A percentile compares a stretch with the other conserved stretches of the same genome.
These are phyloP conservation scores for Diaporthe citri DNA, from an alignment of 2,329 filamentous ascomycete genomes.

Conservation along the genomic window DNA sequence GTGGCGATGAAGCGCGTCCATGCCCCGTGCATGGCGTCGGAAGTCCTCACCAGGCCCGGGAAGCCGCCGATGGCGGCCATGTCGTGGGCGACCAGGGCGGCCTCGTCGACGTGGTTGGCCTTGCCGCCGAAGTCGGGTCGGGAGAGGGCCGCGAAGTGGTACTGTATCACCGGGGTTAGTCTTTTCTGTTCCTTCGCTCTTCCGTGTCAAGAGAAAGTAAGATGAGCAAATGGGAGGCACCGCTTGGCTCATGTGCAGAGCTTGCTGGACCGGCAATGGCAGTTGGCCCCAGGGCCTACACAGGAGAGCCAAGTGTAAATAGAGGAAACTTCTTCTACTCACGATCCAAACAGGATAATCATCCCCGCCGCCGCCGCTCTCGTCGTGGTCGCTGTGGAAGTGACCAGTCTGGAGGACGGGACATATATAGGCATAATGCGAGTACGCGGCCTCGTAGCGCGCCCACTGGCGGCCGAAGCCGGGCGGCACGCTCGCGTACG, in stretches of 20 bases:
- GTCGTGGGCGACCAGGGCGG: slow-evolving; percentile 58
- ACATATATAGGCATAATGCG: slow-evolving; percentile 74
- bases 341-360: slow-evolving; percentile 22
- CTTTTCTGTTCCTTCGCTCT: slow-evolving; percentile 42
- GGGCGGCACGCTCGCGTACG: slow-evolving; percentile 54
- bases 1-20: slow-evolving; percentile 55
- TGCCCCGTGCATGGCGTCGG: slow-evolving; percentile 57
- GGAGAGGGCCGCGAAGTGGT: slow-evolving; percentile 66
- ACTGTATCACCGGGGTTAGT: slow-evolving; percentile 53
- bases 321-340: background rate
- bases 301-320: fast-evolving
- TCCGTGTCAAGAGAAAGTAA: background rate
- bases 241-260: slow-evolving; percentile 9
- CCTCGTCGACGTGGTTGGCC: slow-evolving; percentile 63
- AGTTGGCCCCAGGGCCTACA: background rate
- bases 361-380: background rate
- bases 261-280: no score
- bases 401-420: slow-evolving; percentile 72
- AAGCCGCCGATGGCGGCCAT: slow-evolving; percentile 48
- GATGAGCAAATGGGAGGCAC: slow-evolving; percentile 50
- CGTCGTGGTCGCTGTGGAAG: slow-evolving; percentile 44
- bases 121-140: slow-evolving; percentile 45
- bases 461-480: slow-evolving; percentile 67
- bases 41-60: slow-evolving; percentile 54
- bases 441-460: slow-evolving; percentile 71